Evolutionary conservation across 257 asterid species (phyloP), one percentile per base, ranked within the genome.

Genomic region (Solanum arcanum): DNA sequence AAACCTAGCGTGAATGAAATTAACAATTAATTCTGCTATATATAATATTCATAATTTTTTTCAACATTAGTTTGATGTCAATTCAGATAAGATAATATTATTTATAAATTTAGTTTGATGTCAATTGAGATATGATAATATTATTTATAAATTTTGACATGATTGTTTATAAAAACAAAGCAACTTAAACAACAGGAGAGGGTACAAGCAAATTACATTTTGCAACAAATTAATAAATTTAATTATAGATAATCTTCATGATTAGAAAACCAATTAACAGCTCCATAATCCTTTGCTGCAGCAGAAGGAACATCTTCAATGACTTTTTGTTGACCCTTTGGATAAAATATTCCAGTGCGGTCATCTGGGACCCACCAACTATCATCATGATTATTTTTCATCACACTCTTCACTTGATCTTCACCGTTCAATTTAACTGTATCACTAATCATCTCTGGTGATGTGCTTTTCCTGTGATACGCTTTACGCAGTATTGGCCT

Each of bases 241-340:
- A 37, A 56, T 72, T 84, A 88, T 82, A 75, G 29, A 25, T 74
- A 39, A 60, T 86, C 80, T 8, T 92, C 89, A 80, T 89, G 86
- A 29, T 85, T 59, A 73, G 90, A 70, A 78, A 94, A 90, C 93
- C 93, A 94, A 89, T 94, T 87, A 15, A 94, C 60, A 1, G 86
- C 83, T 39, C 83, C 92, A 41, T 49, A 78, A 62, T 89, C 87
- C 52, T 86, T 91, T 41, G 89, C 91, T 15, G 94, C 95, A 42
- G 86, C 83, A 5, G 66, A 76, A 47, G 96, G 96, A 76, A 95
- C 91, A 83, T 91, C 90, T 86, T 91, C 88, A n/a, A 95, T 93
- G 9, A 95, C 90, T 81, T 95, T 93, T 69, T 94, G 91, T n/a
- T 94, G 98, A 1, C 98, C 98, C 29, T 92, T 94, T 0, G 98